Evolutionary conservation across 208 protist genomes (phyloP).

Genomic region (Trypanosoma scelopori): DNA sequence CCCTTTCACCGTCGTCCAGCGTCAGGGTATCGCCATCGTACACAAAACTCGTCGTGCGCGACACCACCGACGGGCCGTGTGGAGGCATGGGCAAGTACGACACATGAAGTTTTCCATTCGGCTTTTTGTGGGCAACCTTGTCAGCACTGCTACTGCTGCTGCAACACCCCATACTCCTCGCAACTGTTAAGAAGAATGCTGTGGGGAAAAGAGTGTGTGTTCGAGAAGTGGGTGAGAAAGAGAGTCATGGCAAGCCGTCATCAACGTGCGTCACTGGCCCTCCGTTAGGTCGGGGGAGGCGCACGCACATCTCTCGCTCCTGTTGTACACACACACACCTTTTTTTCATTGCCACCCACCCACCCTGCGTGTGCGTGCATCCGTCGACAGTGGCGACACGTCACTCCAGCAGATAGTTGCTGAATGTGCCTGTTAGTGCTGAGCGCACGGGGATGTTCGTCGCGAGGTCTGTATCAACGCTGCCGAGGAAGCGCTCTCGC

Average conservation of each 20-base stretch:
- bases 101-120: not conserved
- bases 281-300: too few species aligned
- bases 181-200: too few species aligned
- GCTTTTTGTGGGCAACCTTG: not conserved
- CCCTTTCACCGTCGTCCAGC: slow-evolving; percentile 35
- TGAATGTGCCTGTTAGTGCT: not conserved
- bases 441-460: not conserved
- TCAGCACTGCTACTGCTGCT: too few species aligned
- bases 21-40: slow-evolving; percentile 73
- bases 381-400: not conserved
- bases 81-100: not conserved
- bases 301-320: too few species aligned
- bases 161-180: too few species aligned
- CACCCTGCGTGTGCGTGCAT: too few species aligned
- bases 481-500: slow-evolving; percentile 46
- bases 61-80: not conserved
- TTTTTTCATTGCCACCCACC: too few species aligned
- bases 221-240: too few species aligned
- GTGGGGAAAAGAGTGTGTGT: too few species aligned
- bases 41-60: slow-evolving; percentile 19
- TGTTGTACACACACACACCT: too few species aligned
- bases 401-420: slow-evolving; percentile 15
- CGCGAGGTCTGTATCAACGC: slow-evolving; percentile 38
- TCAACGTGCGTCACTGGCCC: too few species aligned
- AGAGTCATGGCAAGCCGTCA: too few species aligned